These are phyloP conservation scores for Calonectria fujianensis DNA, from an alignment of 2,329 filamentous ascomycete species.

Conservation along the genomic window DNA sequence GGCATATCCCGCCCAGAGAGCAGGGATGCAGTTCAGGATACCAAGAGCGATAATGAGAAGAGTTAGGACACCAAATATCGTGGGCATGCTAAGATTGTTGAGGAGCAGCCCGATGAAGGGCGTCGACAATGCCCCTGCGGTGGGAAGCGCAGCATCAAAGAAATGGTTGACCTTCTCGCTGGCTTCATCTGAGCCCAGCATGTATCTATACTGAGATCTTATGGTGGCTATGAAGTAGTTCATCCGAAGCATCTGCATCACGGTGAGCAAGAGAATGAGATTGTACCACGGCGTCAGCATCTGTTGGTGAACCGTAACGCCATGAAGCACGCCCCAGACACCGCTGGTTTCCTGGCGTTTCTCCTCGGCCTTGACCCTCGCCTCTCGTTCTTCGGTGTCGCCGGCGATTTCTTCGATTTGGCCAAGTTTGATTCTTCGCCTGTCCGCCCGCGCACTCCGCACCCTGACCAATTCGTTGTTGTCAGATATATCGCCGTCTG, in stretches of 20 bases:
- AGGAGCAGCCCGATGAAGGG: conserved; percentile 83
- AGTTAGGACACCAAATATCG: conserved; percentile 76
- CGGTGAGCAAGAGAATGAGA: conserved; percentile 80
- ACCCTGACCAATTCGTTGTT: conserved; percentile 65
- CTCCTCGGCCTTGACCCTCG: conserved; percentile 73
- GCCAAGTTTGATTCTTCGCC: conserved; percentile 74
- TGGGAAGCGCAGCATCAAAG: conserved; percentile 72
- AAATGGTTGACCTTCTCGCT: conserved; percentile 64
- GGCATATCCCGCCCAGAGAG: conserved; percentile 77
- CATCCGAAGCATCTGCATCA: conserved; percentile 78
- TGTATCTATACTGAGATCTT: conserved; percentile 80
- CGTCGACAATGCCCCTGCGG: conserved; percentile 81
- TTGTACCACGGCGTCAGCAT: conserved; percentile 82
- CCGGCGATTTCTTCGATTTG: conserved; percentile 80
- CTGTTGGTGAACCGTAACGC: conserved; percentile 76
- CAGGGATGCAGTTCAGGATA: conserved; percentile 78
- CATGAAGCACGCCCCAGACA: conserved; percentile 84
- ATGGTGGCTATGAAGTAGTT: conserved; percentile 83
- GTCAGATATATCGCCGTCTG: conserved; percentile 73
- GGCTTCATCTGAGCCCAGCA: conserved; percentile 71
- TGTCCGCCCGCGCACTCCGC: conserved; percentile 65
- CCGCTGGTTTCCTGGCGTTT: conserved; percentile 76
- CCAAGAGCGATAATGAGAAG: conserved; percentile 74
- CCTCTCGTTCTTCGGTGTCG: conserved; percentile 71
- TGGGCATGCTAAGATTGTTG: conserved; percentile 78